Conservation (phyloP, 2,329 filamentous ascomycete species). For the Apiospora malaysiana region DNA sequence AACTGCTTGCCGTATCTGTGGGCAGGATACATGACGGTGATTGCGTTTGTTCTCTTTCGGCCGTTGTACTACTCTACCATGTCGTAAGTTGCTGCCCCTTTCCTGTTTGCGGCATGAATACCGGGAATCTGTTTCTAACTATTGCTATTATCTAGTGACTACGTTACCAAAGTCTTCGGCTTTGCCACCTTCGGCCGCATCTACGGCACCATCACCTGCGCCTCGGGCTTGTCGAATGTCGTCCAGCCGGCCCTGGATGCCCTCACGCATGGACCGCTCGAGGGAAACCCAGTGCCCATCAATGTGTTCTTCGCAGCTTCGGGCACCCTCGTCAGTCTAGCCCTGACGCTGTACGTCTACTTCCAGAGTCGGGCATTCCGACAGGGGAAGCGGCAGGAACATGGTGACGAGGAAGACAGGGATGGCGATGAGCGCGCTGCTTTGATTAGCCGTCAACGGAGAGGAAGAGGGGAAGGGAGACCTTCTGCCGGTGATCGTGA, state of each 20-base stretch:
- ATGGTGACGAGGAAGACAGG: neutral
- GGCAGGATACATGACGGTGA: constrained; percentile 70
- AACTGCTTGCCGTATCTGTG: constrained; percentile 68
- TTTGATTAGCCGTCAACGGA: neutral
- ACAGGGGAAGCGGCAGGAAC: constrained; percentile 14
- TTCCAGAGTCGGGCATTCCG: constrained; percentile 21
- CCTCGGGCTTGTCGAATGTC: constrained; percentile 75
- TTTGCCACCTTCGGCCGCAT: constrained; percentile 81
- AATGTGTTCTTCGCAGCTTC: constrained; percentile 62
- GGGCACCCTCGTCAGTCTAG: constrained; percentile 60
- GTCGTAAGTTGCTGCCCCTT: neutral
- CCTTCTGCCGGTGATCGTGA: neutral
- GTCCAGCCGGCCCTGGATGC: constrained; percentile 73
- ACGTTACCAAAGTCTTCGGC: constrained; percentile 78
- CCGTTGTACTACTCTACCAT: constrained; percentile 68
- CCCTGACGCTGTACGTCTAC: constrained; percentile 36
- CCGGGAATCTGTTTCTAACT: too few relatives aligned
- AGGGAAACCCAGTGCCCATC: constrained; percentile 67
- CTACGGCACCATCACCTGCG: constrained; percentile 76
- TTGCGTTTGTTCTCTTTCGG: constrained; percentile 73
- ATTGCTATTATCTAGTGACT: constrained; percentile 54
- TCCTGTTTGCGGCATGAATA: too few relatives aligned
- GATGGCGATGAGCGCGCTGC: neutral
- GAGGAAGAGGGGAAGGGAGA: neutral
- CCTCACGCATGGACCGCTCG: constrained; percentile 66